These are phyloP conservation scores for Thelephora terrestris DNA, from an alignment of 1,284 basidiomycete species.

Conservation along the genomic window DNA sequence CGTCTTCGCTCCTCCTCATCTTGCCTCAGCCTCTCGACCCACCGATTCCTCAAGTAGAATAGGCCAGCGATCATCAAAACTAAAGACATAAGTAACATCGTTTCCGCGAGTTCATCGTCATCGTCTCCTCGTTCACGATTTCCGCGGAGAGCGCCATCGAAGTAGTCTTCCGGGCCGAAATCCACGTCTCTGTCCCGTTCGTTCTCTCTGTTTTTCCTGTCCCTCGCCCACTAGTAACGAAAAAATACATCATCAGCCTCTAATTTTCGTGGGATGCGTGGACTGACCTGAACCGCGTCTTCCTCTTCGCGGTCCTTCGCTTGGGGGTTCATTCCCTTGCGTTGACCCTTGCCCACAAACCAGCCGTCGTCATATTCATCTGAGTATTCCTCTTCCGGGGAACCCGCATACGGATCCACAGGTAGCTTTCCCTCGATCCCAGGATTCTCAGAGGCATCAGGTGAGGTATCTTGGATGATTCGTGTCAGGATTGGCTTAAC, in stretches of 20 bases:
- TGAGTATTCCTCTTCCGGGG: not conserved
- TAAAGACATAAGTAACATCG: conserved; percentile 55
- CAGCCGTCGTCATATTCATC: conserved; percentile 25
- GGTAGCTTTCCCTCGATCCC: conserved; percentile 15
- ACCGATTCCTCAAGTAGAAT: conserved; percentile 62
- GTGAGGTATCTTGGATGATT: too few species aligned
- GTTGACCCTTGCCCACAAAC: conserved; percentile 72
- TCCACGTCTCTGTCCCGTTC: conserved; percentile 51
- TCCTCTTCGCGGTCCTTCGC: conserved; percentile 36
- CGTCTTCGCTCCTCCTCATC: conserved; percentile 25
- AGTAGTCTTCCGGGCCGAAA: conserved; percentile 72
- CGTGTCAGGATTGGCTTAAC: not conserved
- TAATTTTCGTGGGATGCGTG: not conserved
- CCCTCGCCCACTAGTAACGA: conserved; percentile 56
- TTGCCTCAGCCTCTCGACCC: conserved; percentile 56
- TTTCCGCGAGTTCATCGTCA: conserved; percentile 60
- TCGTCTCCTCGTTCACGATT: conserved; percentile 47
- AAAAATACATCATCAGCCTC: not conserved
- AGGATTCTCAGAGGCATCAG: conserved; percentile 7
- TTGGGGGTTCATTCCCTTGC: conserved; percentile 44
- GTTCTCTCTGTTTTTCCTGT: conserved; percentile 57
- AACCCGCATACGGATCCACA: not conserved
- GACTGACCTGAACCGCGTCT: conserved; percentile 56
- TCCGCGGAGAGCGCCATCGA: conserved; percentile 55
- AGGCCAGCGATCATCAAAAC: conserved; percentile 57